phyloP scores from a whole-genome alignment of 108 stramenopile species.

The Skeletonema costatum region DNA sequence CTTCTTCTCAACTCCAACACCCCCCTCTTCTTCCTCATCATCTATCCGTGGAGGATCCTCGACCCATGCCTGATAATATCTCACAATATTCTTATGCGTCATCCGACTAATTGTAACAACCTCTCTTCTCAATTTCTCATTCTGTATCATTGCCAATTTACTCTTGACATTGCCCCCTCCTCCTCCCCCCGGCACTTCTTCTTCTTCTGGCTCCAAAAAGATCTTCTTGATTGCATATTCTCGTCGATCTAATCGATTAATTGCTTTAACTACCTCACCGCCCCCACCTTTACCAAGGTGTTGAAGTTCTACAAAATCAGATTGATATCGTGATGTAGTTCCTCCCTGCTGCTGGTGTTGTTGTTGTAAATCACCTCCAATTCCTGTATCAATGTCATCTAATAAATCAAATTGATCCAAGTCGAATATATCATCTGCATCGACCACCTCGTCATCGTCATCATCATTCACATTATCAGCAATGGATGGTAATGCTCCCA shows the following conservation, averaged over 20 bases:
- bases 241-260: constrained; percentile 79
- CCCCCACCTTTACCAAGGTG: constrained; percentile 83
- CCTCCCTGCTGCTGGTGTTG: not conserved
- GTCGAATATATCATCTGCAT: not conserved
- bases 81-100: constrained; percentile 81
- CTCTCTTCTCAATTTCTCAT: constrained; percentile 78
- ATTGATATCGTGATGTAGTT: constrained; percentile 56
- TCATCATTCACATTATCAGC: constrained; percentile 10
- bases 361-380: not conserved
- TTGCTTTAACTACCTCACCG: constrained; percentile 82
- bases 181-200: constrained; percentile 33
- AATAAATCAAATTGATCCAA: not conserved
- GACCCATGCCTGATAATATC: constrained; percentile 85
- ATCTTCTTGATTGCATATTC: constrained; percentile 85
- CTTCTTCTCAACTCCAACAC: constrained; percentile 3
- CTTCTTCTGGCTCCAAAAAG: constrained; percentile 63
- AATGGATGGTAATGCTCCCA: constrained; percentile 8
- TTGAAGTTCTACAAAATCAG: constrained; percentile 83
- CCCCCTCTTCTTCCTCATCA: not conserved
- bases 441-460: constrained; percentile 26
- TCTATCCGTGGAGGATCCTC: constrained; percentile 34
- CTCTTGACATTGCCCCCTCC: constrained; percentile 6
- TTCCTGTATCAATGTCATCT: not conserved
- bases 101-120: constrained; percentile 86
- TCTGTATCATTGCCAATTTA: constrained; percentile 59